Base-by-base conservation (phyloP, 2,329 filamentous ascomycete species). In the Fusarium compactum region DNA sequence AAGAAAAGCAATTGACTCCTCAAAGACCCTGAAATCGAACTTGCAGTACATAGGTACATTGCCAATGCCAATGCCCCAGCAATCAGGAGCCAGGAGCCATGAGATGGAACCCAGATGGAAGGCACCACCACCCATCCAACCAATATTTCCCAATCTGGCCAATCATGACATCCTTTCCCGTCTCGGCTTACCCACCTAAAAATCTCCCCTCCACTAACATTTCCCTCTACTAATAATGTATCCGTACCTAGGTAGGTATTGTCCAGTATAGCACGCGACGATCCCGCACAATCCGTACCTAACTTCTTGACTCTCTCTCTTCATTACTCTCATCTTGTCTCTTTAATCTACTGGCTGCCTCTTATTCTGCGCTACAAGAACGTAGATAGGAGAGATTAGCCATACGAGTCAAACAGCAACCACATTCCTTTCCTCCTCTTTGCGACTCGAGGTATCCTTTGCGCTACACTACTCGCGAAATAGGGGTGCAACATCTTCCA, bases 241-340 rank as follows among this genome's bases (percentile, higher is more conserved):
- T 38, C 34, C 34, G 34, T 38, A 34, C 32, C 32, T 38, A 34
- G 16, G 16, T 38, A n/a, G n/a, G n/a, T n/a, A 38, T n/a, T n/a
- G 18, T 38, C 34, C 34, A 38, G 45, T 63, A 22, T 24, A 34
- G 48, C 59, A 64, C 48, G 47, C 65, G 59, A 68, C 65, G 65
- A 70, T 70, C 67, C 67, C 67, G 67, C 67, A 64, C 58, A 70
- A 71, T 53, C 68, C 68, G 68, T 30, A 29, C 34, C 46, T 24
- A 38, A 38, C 34, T n/a, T 38, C 34, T 38, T 44, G 41, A 62
- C 30, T 54, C 46, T 62, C 38, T 44, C 22, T 38, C 34, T 38
- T 38, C 18, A 29, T 43, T 40, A 32, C 41, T 56, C 27, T 43
- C 27, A 9, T 32, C 50, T 20, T 18, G 38, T 43, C 32, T 53